phyloP scores from a whole-genome alignment of 2,329 filamentous ascomycete species.

The Penicillium vulpinum region DNA sequence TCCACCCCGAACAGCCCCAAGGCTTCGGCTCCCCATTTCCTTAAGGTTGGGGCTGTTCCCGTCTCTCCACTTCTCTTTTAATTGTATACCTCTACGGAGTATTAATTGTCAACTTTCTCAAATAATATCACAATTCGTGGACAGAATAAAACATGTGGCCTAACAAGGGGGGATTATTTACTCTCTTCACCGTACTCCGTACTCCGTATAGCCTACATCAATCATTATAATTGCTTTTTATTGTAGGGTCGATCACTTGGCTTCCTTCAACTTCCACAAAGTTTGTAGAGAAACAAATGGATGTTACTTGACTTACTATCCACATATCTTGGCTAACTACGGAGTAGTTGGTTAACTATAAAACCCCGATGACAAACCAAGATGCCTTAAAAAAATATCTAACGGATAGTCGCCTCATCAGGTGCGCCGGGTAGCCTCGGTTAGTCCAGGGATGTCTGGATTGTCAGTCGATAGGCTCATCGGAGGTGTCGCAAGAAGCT shows the following conservation, averaged over 20 bases:
- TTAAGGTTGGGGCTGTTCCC: slow-evolving; percentile 16
- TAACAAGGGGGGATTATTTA: neutral
- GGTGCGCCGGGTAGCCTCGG: slow-evolving; percentile 18
- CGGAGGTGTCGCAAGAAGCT: neutral
- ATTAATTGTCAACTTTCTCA: too few species aligned
- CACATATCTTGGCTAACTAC: neutral
- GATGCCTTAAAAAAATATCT: slow-evolving; percentile 14
- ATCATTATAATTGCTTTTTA: slow-evolving; percentile 4
- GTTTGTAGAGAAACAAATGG: slow-evolving; percentile 5
- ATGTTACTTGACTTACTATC: neutral
- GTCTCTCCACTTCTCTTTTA: slow-evolving; percentile 6
- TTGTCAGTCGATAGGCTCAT: neutral
- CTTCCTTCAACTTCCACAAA: neutral
- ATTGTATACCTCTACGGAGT: too few species aligned
- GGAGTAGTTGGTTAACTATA: too few species aligned
- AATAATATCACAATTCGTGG: too few species aligned
- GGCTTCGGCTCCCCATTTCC: slow-evolving; percentile 8
- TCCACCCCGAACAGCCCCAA: slow-evolving; percentile 3
- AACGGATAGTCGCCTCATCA: slow-evolving; percentile 4
- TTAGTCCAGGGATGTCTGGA: neutral
- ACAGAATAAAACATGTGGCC: too few species aligned
- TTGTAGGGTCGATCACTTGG: slow-evolving; percentile 2
- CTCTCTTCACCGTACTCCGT: neutral
- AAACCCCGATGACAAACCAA: slow-evolving; percentile 13
- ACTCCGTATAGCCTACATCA: neutral